Evolutionary conservation across 495 filamentous ascomycete genomes (phyloP), one percentile per base, ranked within the genome.

Genomic region (Hypoxylon perforatum): DNA sequence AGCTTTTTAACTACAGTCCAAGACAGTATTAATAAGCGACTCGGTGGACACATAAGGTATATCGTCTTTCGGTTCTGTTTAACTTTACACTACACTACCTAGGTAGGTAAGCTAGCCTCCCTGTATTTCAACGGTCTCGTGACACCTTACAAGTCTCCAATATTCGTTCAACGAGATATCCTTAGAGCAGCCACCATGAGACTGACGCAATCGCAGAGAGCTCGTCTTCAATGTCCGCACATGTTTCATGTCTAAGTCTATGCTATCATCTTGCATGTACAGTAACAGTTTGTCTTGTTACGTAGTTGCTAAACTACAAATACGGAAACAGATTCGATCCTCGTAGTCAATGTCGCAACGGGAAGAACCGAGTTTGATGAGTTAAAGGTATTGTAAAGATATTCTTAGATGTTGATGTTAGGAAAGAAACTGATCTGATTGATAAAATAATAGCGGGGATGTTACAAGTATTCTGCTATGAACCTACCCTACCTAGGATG

Each of bases 11-110:
- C 58, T 63, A 46, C 28, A 49, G 12, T 63, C 55, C 47, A 56
- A 58, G 41, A 58, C 49, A 59, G 59, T 25, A 63, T 14, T 59
- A 57, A 53, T 54, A 63, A 63, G 65, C 65, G 59, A 63, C 50
- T 45, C 48, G 22, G 14, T 39, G 21, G 30, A 42, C 18, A 17
- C 50, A 41, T 50, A 36, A 41, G 39, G 9, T 28, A 33, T 33
- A 28, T 8, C 25, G 15, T 63, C 18, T 46, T 28, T 68, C 33
- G 36, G 54, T 45, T 5, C 47, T 63, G 19, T 63, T 49, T 19
- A n/a, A 63, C 59, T 58, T n/a, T 60, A 55, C 48, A 60, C 35
- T 60, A 55, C 48, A 60, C 35, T 49, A 33, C 30, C 30, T 33
- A 10, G 30, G 7, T 33, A 55, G 15, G 55, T 15, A 28, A 53